Percentiles rank a stretch among this genome's conserved stretches.
These are phyloP conservation scores for Cutaneotrichosporon arboriforme DNA, from an alignment of 1,284 basidiomycete genomes.

Conservation along the genomic window DNA sequence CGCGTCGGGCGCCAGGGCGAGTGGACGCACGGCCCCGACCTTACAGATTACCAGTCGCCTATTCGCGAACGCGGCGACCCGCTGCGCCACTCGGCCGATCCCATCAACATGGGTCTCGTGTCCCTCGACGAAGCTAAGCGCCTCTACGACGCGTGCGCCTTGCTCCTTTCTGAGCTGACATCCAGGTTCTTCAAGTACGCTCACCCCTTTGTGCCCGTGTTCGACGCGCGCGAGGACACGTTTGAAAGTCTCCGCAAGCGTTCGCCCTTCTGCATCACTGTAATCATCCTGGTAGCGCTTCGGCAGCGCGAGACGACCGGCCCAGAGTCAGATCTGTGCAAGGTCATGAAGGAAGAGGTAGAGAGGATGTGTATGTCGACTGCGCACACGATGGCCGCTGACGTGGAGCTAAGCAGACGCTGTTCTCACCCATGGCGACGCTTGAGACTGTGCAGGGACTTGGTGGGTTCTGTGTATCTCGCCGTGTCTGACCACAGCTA, in stretches of 20 bases:
- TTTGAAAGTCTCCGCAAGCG: constrained; percentile 26
- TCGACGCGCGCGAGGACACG: constrained; percentile 27
- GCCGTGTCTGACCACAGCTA: neutral
- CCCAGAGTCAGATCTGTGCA: constrained; percentile 12
- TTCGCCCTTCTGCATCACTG: constrained; percentile 27
- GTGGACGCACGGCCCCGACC: neutral
- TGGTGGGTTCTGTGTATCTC: neutral
- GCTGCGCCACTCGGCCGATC: constrained; percentile 10
- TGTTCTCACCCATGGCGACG: constrained; percentile 26
- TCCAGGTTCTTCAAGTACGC: constrained; percentile 29
- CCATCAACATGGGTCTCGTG: constrained; percentile 17
- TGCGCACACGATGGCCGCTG: neutral
- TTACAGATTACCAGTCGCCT: neutral
- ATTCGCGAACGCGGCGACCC: constrained; percentile 10
- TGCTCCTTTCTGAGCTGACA: neutral
- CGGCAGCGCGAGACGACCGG: constrained; percentile 11
- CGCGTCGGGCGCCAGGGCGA: neutral
- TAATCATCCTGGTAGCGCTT: constrained; percentile 23
- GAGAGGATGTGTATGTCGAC: constrained; percentile 9
- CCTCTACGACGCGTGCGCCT: constrained; percentile 21
- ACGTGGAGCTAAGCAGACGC: constrained; percentile 17
- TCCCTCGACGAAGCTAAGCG: constrained; percentile 16
- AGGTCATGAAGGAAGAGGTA: constrained; percentile 4
- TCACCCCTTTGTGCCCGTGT: constrained; percentile 29
- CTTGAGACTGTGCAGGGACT: constrained; percentile 29